A percentile compares a stretch with the other conserved stretches of the same genome.
These are phyloP conservation scores for Gonium pectorale DNA, from an alignment of 139 green algal species.

Conservation along the genomic window DNA sequence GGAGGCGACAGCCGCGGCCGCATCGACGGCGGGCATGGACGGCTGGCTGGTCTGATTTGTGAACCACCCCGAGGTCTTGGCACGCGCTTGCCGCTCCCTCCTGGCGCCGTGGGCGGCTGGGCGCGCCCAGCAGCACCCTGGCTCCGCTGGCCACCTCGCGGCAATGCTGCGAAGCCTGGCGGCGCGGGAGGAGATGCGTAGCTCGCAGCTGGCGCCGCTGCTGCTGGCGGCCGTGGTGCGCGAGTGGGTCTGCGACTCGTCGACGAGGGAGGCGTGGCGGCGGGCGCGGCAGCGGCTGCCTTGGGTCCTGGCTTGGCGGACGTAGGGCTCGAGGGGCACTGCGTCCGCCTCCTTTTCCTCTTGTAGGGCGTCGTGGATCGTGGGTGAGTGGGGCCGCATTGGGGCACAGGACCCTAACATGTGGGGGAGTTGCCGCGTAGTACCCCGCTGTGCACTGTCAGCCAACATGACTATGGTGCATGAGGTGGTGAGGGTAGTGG, in stretches of 20 bases:
- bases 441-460: too few relatives aligned
- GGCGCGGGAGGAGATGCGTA: background rate
- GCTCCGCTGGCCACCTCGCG: background rate
- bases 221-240: background rate
- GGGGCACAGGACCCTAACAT: too few relatives aligned
- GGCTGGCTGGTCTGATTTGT: constrained; percentile 31
- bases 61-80: constrained; percentile 33
- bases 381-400: too few relatives aligned
- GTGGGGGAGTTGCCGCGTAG: too few relatives aligned
- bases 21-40: background rate
- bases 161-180: background rate
- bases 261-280: too few relatives aligned
- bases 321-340: too few relatives aligned
- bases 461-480: too few relatives aligned
- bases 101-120: constrained; percentile 17
- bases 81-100: background rate
- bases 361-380: too few relatives aligned
- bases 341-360: background rate
- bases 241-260: background rate
- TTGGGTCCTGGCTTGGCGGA: too few relatives aligned
- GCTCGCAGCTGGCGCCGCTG: constrained; percentile 25
- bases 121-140: background rate
- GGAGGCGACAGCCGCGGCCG: background rate
- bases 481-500: too few relatives aligned
- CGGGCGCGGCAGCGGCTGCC: too few relatives aligned